Percentiles rank a stretch among this genome's conserved stretches.
Conservation (phyloP, 768 basidiomycete genomes). For the Cantharellus cinnabarinus region DNA sequence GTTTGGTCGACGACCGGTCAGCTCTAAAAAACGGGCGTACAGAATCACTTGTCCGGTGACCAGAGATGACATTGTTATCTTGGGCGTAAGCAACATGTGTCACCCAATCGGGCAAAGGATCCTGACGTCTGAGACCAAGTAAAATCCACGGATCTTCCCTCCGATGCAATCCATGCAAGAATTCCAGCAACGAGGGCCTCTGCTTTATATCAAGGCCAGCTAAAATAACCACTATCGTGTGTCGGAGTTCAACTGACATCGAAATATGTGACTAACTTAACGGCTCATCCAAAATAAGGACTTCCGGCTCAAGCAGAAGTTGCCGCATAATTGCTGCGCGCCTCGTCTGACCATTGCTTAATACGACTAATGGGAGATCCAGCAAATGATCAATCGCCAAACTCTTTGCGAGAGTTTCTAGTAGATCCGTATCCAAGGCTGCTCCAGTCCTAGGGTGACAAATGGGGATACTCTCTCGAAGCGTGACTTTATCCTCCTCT, state of each 20-base stretch:
- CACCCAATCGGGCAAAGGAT: conserved; percentile 51
- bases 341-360: conserved; percentile 85
- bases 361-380: conserved; percentile 64
- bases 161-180: conserved; percentile 35
- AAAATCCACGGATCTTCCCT: conserved; percentile 36
- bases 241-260: neutral
- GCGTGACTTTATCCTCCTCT: conserved; percentile 64
- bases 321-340: conserved; percentile 68
- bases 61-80: conserved; percentile 29
- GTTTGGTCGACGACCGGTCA: neutral
- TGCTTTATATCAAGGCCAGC: conserved; percentile 57
- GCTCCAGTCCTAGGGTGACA: neutral
- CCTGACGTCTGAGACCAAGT: conserved; percentile 46
- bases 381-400: conserved; percentile 44
- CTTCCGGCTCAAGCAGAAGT: conserved; percentile 42
- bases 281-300: conserved; percentile 83
- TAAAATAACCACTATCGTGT: conserved; percentile 13
- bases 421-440: neutral
- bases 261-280: conserved; percentile 30
- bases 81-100: conserved; percentile 41
- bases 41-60: conserved; percentile 23
- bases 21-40: conserved; percentile 13
- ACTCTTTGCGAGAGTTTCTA: conserved; percentile 6
- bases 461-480: conserved; percentile 31
- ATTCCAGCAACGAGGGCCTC: conserved; percentile 32